phyloP scores from a whole-genome alignment of 352 stramenopile genomes.

The Phytophthora pluvialis region DNA sequence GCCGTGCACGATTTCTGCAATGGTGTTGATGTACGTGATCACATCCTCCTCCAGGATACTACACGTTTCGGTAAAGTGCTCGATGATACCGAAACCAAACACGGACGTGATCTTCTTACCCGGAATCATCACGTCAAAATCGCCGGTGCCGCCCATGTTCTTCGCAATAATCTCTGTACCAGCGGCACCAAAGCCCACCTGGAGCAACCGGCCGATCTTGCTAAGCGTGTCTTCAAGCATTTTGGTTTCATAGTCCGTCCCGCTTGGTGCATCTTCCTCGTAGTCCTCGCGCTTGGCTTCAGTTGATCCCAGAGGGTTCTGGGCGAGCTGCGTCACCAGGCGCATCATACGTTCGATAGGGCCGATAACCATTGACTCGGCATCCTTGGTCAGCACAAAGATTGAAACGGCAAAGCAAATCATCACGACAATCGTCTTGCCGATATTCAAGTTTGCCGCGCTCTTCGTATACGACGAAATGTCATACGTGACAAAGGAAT shows the following conservation, averaged over 20 bases:
- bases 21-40: conserved; percentile 98
- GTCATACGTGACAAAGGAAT: conserved; percentile 82
- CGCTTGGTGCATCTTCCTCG: conserved; percentile 54
- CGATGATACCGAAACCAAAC: conserved; percentile 96
- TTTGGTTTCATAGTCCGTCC: conserved; percentile 94
- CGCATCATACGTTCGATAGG: conserved; percentile 97
- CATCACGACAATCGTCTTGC: conserved; percentile 90
- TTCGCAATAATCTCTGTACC: conserved; percentile 98
- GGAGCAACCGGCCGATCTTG: conserved; percentile 94
- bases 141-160: conserved; percentile 93
- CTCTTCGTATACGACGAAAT: conserved; percentile 53
- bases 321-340: conserved; percentile 68
- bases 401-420: conserved; percentile 92
- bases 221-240: conserved; percentile 96
- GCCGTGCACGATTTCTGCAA: conserved; percentile 96
- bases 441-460: conserved; percentile 72
- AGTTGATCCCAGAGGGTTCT: conserved; percentile 74
- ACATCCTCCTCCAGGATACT: conserved; percentile 94
- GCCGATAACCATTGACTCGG: conserved; percentile 95
- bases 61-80: conserved; percentile 96
- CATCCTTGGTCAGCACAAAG: conserved; percentile 93
- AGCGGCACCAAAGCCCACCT: conserved; percentile 98
- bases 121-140: conserved; percentile 97
- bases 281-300: conserved; percentile 79
- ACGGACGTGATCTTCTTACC: conserved; percentile 97